Evolutionary conservation across 768 basidiomycete genomes (phyloP).

Genomic region (Russula emetica): DNA sequence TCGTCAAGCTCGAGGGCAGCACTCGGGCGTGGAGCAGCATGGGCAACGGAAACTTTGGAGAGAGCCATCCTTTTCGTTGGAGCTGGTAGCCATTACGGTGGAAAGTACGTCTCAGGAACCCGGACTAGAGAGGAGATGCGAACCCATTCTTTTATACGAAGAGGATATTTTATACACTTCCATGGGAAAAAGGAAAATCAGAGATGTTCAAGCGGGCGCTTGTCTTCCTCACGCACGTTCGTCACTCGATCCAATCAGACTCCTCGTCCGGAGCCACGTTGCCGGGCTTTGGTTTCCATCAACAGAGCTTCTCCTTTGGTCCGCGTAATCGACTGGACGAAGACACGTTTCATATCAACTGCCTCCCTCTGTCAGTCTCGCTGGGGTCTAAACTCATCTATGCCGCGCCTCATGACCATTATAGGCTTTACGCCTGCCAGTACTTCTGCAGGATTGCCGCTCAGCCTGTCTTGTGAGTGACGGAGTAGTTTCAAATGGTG

Average conservation of each 20-base stretch:
- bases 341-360: neutral
- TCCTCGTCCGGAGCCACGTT: neutral
- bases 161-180: neutral
- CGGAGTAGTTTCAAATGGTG: neutral
- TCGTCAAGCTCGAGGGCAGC: slow-evolving; percentile 47
- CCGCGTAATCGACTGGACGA: neutral
- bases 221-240: slow-evolving; percentile 22
- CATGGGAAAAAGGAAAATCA: neutral
- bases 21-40: neutral
- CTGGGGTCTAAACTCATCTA: neutral
- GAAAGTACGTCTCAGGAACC: neutral
- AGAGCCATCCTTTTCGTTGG: slow-evolving; percentile 19
- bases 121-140: neutral
- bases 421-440: neutral
- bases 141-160: neutral
- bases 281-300: neutral
- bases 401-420: neutral
- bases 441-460: neutral
- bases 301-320: neutral
- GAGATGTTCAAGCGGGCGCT: neutral
- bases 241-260: slow-evolving; percentile 3
- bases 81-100: slow-evolving; percentile 8
- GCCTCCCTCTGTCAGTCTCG: neutral
- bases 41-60: slow-evolving; percentile 1
- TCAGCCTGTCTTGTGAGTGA: neutral